These are phyloP conservation scores for Lichtheimia ramosa DNA, from an alignment of 371 early-diverging fungal genomes.

Conservation along the genomic window DNA sequence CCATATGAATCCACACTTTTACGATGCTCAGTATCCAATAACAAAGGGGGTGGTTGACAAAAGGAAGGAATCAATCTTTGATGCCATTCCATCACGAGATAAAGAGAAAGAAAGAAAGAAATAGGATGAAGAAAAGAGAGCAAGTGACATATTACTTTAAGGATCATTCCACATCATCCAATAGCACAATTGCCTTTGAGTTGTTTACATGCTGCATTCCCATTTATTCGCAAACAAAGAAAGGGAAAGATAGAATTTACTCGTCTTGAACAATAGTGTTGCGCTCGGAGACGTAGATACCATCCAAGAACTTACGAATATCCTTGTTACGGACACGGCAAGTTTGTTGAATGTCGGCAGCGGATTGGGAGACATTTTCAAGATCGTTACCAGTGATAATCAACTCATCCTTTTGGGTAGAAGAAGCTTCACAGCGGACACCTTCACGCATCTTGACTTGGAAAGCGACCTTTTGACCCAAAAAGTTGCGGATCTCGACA, in stretches of 20 bases:
- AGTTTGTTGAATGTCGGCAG: slow-evolving; percentile 81
- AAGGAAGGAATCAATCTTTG: not conserved
- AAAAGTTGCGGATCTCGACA: slow-evolving; percentile 99
- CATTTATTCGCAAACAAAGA: not conserved
- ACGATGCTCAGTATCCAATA: not conserved
- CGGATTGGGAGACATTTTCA: slow-evolving; percentile 97
- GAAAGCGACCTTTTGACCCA: slow-evolving; percentile 98
- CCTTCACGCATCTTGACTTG: slow-evolving; percentile 91
- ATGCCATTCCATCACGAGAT: not conserved
- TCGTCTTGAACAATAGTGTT: slow-evolving; percentile 38
- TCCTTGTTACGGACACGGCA: slow-evolving; percentile 86
- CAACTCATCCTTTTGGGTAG: slow-evolving; percentile 96
- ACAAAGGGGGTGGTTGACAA: not conserved
- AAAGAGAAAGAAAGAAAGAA: no score
- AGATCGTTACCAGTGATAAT: slow-evolving; percentile 95
- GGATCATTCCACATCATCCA: not conserved
- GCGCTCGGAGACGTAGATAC: slow-evolving; percentile 96
- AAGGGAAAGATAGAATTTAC: not conserved
- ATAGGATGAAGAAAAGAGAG: no score
- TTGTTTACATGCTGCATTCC: no score
- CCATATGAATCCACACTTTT: slow-evolving; percentile 22
- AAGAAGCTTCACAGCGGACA: slow-evolving; percentile 83
- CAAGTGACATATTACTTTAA: no score
- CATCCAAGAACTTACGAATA: slow-evolving; percentile 99
- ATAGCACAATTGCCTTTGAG: not conserved